phyloP scores from a whole-genome alignment of 768 basidiomycete species.

The Tulasnella sp. region DNA sequence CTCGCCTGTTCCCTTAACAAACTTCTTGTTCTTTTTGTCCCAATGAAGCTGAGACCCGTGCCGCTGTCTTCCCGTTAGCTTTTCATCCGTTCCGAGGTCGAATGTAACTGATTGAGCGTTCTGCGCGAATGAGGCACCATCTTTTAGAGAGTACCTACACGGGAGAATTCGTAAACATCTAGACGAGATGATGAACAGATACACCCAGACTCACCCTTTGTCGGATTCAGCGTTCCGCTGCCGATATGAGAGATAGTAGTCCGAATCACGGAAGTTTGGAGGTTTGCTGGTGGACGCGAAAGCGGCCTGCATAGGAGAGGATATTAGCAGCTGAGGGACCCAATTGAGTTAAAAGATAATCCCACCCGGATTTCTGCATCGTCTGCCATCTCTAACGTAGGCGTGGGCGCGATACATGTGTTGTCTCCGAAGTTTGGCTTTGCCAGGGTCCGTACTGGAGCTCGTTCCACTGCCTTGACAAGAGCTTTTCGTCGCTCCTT shows the following conservation, averaged over 20 bases:
- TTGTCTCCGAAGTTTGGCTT: neutral
- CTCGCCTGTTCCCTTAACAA: constrained; percentile 69
- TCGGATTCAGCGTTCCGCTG: constrained; percentile 81
- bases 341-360: constrained; percentile 30
- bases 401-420: constrained; percentile 24
- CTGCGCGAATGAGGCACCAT: constrained; percentile 75
- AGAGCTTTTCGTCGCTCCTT: constrained; percentile 74
- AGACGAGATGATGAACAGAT: neutral
- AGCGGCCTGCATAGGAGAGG: constrained; percentile 38
- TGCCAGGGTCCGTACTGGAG: neutral
- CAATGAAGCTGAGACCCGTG: constrained; percentile 58
- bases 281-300: constrained; percentile 47
- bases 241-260: constrained; percentile 87
- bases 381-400: constrained; percentile 56
- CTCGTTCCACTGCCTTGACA: constrained; percentile 46
- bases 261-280: constrained; percentile 57
- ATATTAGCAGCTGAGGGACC: constrained; percentile 19
- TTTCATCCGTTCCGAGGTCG: constrained; percentile 75
- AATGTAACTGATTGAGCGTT: constrained; percentile 74
- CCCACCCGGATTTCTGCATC: constrained; percentile 52
- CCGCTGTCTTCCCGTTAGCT: constrained; percentile 40
- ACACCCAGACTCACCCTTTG: constrained; percentile 58
- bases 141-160: constrained; percentile 71
- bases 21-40: constrained; percentile 96
- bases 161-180: neutral